Conservation (phyloP, 2,329 filamentous ascomycete genomes). For the Claviceps cyperi region DNA sequence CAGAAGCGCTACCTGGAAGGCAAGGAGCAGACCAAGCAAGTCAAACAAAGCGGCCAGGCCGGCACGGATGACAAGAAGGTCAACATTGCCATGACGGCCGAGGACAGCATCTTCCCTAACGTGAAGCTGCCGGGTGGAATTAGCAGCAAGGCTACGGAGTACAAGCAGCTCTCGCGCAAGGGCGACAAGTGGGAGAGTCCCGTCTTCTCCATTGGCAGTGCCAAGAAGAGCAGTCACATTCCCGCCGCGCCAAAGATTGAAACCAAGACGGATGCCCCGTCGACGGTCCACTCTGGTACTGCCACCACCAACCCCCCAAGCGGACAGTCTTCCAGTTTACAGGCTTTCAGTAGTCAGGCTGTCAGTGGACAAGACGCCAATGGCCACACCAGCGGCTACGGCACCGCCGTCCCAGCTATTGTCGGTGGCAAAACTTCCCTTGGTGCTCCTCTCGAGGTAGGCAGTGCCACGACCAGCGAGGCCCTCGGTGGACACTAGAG, state of each 20-base stretch:
- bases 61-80: slow-evolving; percentile 51
- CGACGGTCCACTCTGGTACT: slow-evolving; percentile 5
- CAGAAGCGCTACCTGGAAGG: slow-evolving; percentile 61
- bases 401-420: slow-evolving; percentile 6
- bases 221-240: slow-evolving; percentile 56
- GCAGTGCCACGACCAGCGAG: neutral
- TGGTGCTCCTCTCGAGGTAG: slow-evolving; percentile 1
- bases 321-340: too few species aligned
- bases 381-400: slow-evolving; percentile 9
- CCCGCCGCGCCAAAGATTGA: slow-evolving; percentile 42
- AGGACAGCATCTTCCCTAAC: slow-evolving; percentile 80
- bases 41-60: slow-evolving; percentile 43
- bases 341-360: too few species aligned
- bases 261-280: slow-evolving; percentile 23
- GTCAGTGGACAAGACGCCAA: slow-evolving; percentile 7
- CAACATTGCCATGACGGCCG: slow-evolving; percentile 42
- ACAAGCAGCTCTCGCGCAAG: slow-evolving; percentile 73
- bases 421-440: slow-evolving; percentile 3
- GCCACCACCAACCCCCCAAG: too few species aligned
- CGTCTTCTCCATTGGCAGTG: slow-evolving; percentile 75
- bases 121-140: slow-evolving; percentile 71
- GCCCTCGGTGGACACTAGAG: slow-evolving; percentile 9
- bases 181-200: slow-evolving; percentile 92
- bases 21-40: slow-evolving; percentile 54
- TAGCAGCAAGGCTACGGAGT: slow-evolving; percentile 86